These are phyloP conservation scores for Boletus vermiculosoides DNA, from an alignment of 768 basidiomycete genomes.

Conservation along the genomic window DNA sequence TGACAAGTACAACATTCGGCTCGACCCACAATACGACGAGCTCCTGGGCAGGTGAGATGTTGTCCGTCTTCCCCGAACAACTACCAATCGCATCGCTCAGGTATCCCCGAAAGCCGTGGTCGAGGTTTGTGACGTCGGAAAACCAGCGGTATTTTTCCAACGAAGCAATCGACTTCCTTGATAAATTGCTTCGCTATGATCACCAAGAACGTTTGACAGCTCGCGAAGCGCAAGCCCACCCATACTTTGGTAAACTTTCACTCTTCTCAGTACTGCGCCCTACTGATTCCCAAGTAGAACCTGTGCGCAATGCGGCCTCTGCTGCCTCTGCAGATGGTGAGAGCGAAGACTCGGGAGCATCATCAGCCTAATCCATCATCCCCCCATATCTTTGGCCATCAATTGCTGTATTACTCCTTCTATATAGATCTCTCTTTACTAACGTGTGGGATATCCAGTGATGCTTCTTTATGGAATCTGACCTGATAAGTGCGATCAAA, in stretches of 20 bases:
- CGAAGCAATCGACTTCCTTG: conserved; percentile 94
- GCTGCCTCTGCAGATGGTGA: conserved; percentile 54
- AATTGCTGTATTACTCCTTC: conserved; percentile 34
- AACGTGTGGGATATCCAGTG: conserved; percentile 22
- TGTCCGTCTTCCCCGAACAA: conserved; percentile 6
- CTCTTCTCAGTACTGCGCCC: conserved; percentile 11
- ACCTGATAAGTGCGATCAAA: conserved; percentile 21
- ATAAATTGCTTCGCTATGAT: conserved; percentile 94
- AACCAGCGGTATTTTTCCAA: conserved; percentile 96
- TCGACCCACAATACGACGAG: conserved; percentile 96
- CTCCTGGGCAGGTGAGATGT: conserved; percentile 72
- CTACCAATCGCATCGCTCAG: conserved; percentile 36
- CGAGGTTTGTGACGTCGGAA: conserved; percentile 90
- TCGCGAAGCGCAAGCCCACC: conserved; percentile 85
- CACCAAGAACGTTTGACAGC: conserved; percentile 97
- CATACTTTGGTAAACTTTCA: conserved; percentile 76
- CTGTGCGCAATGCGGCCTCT: conserved; percentile 52
- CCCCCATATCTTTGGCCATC: conserved; percentile 25
- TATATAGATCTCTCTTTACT: conserved; percentile 33
- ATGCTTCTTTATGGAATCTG: conserved; percentile 13
- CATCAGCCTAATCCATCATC: conserved; percentile 31
- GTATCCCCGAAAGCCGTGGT: conserved; percentile 94
- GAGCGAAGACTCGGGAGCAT: conserved; percentile 49
- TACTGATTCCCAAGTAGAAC: conserved; percentile 47
- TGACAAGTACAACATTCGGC: conserved; percentile 92